These are phyloP conservation scores for Marchantia polymorpha DNA, from an alignment of 225 moss, liverwort and hornwort species.

Conservation along the genomic window DNA sequence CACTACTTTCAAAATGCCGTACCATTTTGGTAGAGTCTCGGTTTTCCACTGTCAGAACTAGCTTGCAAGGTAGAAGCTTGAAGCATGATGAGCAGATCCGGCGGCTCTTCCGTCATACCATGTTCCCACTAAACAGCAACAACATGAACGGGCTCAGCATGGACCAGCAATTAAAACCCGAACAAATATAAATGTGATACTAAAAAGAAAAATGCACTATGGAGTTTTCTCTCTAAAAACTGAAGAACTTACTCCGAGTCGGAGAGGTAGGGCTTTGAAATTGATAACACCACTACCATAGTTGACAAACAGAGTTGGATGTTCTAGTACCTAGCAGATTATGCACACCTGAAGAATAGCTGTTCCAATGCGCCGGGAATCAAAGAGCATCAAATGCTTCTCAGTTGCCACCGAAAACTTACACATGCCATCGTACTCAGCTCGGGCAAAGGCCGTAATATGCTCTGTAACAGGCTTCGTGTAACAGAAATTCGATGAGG, in stretches of 20 bases:
- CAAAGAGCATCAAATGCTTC: slow-evolving; percentile 67
- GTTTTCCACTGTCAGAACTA: slow-evolving; percentile 22
- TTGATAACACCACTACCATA: not conserved
- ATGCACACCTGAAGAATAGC: slow-evolving; percentile 80
- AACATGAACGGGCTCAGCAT: not conserved
- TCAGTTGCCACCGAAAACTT: slow-evolving; percentile 76
- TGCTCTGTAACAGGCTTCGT: slow-evolving; percentile 18
- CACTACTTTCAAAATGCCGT: not conserved
- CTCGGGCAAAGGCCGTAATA: slow-evolving; percentile 61
- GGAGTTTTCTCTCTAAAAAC: too few relatives aligned
- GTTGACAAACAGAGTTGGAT: not conserved
- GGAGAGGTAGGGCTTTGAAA: too few relatives aligned
- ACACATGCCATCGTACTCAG: slow-evolving; percentile 49
- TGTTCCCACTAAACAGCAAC: slow-evolving; percentile 78
- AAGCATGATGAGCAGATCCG: slow-evolving; percentile 70
- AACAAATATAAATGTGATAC: not conserved
- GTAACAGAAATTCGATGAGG: slow-evolving; percentile 21
- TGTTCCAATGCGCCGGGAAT: slow-evolving; percentile 62
- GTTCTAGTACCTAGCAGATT: not conserved
- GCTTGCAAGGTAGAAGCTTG: slow-evolving; percentile 48
- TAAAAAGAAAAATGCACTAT: not conserved
- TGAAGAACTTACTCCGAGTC: too few relatives aligned
- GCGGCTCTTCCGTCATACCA: slow-evolving; percentile 82
- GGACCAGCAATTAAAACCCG: slow-evolving; percentile 10
- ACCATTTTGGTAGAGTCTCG: slow-evolving; percentile 18